These are phyloP conservation scores for Paracamarosporium sp. DNA, from an alignment of 2,329 filamentous ascomycete genomes.

Conservation along the genomic window DNA sequence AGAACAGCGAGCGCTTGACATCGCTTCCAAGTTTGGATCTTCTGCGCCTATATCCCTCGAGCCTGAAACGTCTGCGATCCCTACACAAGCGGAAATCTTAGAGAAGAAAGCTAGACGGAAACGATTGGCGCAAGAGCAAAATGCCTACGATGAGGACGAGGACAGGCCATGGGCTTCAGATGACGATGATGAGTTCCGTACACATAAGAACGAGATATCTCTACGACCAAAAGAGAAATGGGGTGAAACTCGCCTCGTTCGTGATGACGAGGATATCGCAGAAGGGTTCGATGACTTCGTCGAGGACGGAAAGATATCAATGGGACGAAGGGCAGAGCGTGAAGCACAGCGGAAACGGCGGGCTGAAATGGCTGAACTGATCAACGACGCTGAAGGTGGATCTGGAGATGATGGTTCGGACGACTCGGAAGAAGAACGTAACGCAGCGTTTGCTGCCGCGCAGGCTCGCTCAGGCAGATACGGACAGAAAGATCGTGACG, in stretches of 20 bases:
- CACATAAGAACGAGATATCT: constrained; percentile 52
- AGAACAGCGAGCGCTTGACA: constrained; percentile 53
- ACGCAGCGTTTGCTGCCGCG: constrained; percentile 83
- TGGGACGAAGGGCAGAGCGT: constrained; percentile 80
- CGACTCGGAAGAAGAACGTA: constrained; percentile 67
- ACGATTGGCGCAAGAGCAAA: constrained; percentile 76
- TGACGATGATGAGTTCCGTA: constrained; percentile 49
- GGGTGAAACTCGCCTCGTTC: constrained; percentile 73
- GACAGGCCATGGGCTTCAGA: constrained; percentile 52
- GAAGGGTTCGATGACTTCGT: constrained; percentile 95
- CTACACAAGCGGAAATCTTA: constrained; percentile 82
- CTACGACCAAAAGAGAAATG: constrained; percentile 66
- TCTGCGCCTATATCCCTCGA: constrained; percentile 43
- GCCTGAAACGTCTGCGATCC: constrained; percentile 61
- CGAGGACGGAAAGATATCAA: constrained; percentile 79
- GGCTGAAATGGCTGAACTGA: constrained; percentile 82
- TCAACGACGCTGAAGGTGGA: constrained; percentile 76
- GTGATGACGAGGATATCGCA: constrained; percentile 88
- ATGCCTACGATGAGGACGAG: constrained; percentile 60
- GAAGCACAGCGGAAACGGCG: constrained; percentile 71
- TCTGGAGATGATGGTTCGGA: constrained; percentile 74
- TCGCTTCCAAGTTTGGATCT: constrained; percentile 64
- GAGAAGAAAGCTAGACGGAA: constrained; percentile 90
- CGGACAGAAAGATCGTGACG: constrained; percentile 57
- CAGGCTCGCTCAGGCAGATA: constrained; percentile 90